Base-by-base conservation (phyloP, 768 basidiomycete genomes). In the Collybia sordida region DNA sequence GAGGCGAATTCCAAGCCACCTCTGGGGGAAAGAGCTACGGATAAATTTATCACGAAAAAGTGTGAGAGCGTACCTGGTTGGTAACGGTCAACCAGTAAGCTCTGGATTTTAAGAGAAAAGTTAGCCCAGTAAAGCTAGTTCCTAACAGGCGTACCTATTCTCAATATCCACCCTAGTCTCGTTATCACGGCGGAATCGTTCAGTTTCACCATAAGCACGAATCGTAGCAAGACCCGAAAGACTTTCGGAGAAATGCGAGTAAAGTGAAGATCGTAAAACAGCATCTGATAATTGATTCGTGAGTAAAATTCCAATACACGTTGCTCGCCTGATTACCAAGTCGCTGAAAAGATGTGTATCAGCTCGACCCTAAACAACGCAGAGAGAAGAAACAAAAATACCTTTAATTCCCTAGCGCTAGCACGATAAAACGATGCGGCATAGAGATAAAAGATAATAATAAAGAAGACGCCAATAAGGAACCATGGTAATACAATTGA, bases 161-260 rank as follows among this genome's bases (percentile, higher is more conserved):
- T 98, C 94, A 21, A 88, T 69, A 55, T 97, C 87, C 25, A 94
- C 77, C 15, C 82, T 74, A n/a, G 77, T 72, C 53, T 83, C 73
- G 58, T 95, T 98, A 50, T 92, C 88, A 6, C 66, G 64, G 39
- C 77, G 69, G 75, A 97, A 98, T 12, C 93, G 79, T 2, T 83
- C 74, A 3, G 78, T 64, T 63, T 91, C 94, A 9, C 86, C 85
- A 52, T 96, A 97, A 0, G 93, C 92, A 23, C 93, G 83, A 44
- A 96, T 93, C 6, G 92, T 94, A 0, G 89, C 79, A 34, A 96
- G 67, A 15, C 95, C 95, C 9, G 87, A 86, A 9, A 97, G 73
- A 23, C 88, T 90, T 70, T 97, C 94, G 2, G 91, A 90, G 68
- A 97, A 97, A 62, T 95, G 93, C 0, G 92, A 86, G 64, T 97